Conservation (phyloP, 306 rosid species). For the Rosa multiflora region DNA sequence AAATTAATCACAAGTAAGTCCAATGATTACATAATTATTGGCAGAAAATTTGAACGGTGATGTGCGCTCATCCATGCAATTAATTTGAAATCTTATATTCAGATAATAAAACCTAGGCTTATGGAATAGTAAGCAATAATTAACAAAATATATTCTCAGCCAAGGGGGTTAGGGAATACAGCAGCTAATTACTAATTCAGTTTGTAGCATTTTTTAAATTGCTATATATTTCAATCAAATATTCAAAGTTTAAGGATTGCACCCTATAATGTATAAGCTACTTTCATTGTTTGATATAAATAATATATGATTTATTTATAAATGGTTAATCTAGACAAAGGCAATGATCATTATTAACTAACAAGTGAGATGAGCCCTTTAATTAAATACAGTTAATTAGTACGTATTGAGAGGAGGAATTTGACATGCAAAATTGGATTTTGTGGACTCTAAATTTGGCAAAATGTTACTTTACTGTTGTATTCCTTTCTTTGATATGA, state of each 20-base stretch:
- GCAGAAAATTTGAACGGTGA: background rate
- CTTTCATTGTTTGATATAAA: background rate
- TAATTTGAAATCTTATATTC: background rate
- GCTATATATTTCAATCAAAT: background rate
- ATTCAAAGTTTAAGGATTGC: background rate
- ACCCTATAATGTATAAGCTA: too few species aligned
- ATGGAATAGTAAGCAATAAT: background rate
- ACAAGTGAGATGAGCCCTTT: background rate
- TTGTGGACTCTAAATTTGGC: background rate
- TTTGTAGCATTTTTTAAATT: background rate
- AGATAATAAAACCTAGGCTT: background rate
- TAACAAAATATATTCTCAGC: background rate
- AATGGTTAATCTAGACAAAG: background rate
- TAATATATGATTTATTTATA: background rate
- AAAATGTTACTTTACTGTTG: background rate
- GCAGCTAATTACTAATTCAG: background rate
- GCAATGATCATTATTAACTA: background rate
- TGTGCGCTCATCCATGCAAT: background rate
- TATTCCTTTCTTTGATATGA: background rate
- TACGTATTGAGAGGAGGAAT: background rate
- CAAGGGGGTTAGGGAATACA: background rate
- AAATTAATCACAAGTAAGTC: background rate
- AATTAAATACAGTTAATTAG: background rate
- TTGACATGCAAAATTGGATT: background rate
- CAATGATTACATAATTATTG: background rate